phyloP scores from a whole-genome alignment of 768 basidiomycete species.

The Fistulinella prunicolor region DNA sequence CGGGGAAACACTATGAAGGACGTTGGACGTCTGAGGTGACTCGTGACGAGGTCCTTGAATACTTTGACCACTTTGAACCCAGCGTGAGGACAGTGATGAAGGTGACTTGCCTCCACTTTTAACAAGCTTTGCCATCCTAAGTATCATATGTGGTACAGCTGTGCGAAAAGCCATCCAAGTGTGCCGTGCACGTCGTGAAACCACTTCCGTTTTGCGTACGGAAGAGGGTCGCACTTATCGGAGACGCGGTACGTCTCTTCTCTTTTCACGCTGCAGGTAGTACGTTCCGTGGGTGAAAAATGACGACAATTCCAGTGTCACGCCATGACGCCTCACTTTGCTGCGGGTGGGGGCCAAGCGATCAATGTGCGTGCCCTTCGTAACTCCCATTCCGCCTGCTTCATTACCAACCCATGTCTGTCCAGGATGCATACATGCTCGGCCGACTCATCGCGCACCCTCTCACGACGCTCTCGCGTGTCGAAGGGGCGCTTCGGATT shows the following conservation, averaged over 20 bases:
- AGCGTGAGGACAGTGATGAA: slow-evolving; percentile 30
- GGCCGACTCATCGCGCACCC: slow-evolving; percentile 25
- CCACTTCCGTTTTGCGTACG: slow-evolving; percentile 39
- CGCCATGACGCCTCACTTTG: slow-evolving; percentile 25
- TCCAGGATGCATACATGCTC: slow-evolving; percentile 22
- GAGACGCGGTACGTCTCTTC: slow-evolving; percentile 50
- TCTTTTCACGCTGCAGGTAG: no score
- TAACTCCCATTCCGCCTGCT: no score
- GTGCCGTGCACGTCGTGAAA: slow-evolving; percentile 44
- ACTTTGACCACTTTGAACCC: slow-evolving; percentile 37
- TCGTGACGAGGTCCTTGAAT: slow-evolving; percentile 31
- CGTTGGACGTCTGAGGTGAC: slow-evolving; percentile 29
- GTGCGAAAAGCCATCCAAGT: slow-evolving; percentile 37
- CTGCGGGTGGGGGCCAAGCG: slow-evolving; percentile 28
- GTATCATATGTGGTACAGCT: no score
- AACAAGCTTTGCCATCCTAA: no score
- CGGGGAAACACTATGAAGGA: slow-evolving; percentile 31
- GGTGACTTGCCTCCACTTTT: no score
- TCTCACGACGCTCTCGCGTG: slow-evolving; percentile 2
- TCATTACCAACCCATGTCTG: no score
- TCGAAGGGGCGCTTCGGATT: slow-evolving; percentile 4
- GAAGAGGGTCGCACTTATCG: slow-evolving; percentile 43
- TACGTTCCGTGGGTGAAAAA: no score
- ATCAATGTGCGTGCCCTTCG: slow-evolving; percentile 15
- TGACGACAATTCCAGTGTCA: no score